These are phyloP conservation scores for Solanum peruvianum DNA, from an alignment of 257 asterid genomes.

Conservation along the genomic window DNA sequence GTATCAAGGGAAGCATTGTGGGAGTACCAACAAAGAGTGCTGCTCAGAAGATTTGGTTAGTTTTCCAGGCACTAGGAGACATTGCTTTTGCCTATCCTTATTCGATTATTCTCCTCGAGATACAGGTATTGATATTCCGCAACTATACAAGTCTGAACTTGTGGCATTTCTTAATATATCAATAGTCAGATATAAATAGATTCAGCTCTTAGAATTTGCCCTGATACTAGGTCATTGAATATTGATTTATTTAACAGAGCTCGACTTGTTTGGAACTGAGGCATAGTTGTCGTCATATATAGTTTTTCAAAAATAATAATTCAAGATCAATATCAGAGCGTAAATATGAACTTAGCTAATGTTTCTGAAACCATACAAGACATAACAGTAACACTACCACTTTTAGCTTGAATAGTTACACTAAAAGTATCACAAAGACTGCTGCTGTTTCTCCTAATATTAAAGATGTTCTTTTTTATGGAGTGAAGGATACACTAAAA, in stretches of 20 bases:
- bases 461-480: neutral
- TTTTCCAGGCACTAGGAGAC: conserved; percentile 65
- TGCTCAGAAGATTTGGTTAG: conserved; percentile 39
- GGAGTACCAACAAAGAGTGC: conserved; percentile 39
- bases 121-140: conserved; percentile 32
- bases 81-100: conserved; percentile 74
- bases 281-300: neutral
- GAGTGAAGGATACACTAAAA: conserved; percentile 46
- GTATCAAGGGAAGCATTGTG: conserved; percentile 46
- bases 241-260: neutral
- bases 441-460: neutral
- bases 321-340: neutral
- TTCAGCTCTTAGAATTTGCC: neutral
- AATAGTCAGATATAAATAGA: neutral
- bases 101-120: conserved; percentile 49
- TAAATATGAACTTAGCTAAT: neutral
- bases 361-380: neutral
- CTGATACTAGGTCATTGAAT: neutral
- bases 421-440: neutral
- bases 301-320: neutral
- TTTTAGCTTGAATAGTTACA: neutral
- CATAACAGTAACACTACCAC: too few species aligned
- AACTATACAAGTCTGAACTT: neutral
- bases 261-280: neutral
- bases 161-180: neutral